These are phyloP conservation scores for Xylariales sp. DNA, from an alignment of 2,329 filamentous ascomycete genomes.

Conservation along the genomic window DNA sequence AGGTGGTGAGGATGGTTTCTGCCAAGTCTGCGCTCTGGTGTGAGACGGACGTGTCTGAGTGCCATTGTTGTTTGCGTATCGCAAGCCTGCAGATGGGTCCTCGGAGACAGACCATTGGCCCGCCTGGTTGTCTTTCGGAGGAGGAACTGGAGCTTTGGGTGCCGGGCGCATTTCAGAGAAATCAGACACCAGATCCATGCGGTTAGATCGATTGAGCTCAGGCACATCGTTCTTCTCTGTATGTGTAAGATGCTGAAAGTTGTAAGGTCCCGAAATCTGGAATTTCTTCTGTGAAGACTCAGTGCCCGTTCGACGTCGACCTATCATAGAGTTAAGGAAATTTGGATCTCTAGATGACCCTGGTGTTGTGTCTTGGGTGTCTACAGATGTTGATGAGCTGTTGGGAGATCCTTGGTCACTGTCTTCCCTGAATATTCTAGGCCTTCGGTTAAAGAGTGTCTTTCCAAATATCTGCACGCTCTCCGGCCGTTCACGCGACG, in stretches of 20 bases:
- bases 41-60: background rate
- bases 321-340: slow-evolving; percentile 46
- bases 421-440: slow-evolving; percentile 47
- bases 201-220: slow-evolving; percentile 33
- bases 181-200: slow-evolving; percentile 37
- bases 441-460: slow-evolving; percentile 52
- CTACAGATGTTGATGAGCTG: slow-evolving; percentile 43
- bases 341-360: slow-evolving; percentile 34
- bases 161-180: slow-evolving; percentile 35
- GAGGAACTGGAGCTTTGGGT: slow-evolving; percentile 28
- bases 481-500: slow-evolving; percentile 50
- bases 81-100: slow-evolving; percentile 15
- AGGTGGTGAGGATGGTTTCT: slow-evolving; percentile 19
- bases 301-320: slow-evolving; percentile 37
- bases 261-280: slow-evolving; percentile 60
- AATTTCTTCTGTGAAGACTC: slow-evolving; percentile 33
- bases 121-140: slow-evolving; percentile 31
- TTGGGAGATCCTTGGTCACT: slow-evolving; percentile 42
- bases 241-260: slow-evolving; percentile 63
- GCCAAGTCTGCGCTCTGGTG: slow-evolving; percentile 5
- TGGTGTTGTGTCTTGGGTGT: slow-evolving; percentile 26
- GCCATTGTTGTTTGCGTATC: slow-evolving; percentile 11
- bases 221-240: slow-evolving; percentile 46
- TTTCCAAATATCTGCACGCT: slow-evolving; percentile 57
- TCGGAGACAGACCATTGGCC: slow-evolving; percentile 30